phyloP scores from a whole-genome alignment of 495 filamentous ascomycete species.

The Halenospora varia region DNA sequence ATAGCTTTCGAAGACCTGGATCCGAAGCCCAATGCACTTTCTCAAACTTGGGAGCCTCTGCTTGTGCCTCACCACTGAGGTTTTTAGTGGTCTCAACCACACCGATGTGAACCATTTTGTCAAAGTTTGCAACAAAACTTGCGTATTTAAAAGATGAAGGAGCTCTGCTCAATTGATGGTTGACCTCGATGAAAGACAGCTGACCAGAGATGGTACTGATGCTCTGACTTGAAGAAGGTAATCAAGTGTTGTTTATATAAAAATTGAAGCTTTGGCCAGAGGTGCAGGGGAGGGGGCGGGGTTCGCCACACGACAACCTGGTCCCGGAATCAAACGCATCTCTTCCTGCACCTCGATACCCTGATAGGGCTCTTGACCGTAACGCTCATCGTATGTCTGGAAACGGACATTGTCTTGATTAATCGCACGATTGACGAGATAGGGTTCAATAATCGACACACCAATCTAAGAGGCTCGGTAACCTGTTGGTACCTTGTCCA shows the following conservation, averaged over 20 bases:
- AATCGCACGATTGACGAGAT: background rate
- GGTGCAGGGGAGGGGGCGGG: background rate
- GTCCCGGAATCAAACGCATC: background rate
- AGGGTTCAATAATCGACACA: background rate
- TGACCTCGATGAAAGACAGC: too few species aligned
- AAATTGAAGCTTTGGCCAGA: background rate
- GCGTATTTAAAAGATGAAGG: too few species aligned
- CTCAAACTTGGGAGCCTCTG: conserved; percentile 51
- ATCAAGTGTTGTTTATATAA: background rate
- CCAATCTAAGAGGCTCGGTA: background rate
- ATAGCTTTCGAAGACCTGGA: conserved; percentile 32
- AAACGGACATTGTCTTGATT: background rate
- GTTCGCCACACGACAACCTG: background rate
- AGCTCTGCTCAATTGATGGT: too few species aligned
- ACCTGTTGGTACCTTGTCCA: background rate
- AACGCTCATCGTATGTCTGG: conserved; percentile 5
- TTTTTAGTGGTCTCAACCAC: background rate
- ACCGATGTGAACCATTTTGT: background rate
- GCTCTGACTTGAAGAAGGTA: background rate
- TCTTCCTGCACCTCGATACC: conserved; percentile 2
- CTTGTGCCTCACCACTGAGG: conserved; percentile 30
- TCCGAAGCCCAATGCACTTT: conserved; percentile 33
- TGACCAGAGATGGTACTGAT: too few species aligned
- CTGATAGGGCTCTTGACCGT: background rate
- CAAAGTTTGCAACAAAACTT: background rate